Evolutionary conservation across 257 asterid genomes (phyloP).

Genomic region (Penstemon newberryi): DNA sequence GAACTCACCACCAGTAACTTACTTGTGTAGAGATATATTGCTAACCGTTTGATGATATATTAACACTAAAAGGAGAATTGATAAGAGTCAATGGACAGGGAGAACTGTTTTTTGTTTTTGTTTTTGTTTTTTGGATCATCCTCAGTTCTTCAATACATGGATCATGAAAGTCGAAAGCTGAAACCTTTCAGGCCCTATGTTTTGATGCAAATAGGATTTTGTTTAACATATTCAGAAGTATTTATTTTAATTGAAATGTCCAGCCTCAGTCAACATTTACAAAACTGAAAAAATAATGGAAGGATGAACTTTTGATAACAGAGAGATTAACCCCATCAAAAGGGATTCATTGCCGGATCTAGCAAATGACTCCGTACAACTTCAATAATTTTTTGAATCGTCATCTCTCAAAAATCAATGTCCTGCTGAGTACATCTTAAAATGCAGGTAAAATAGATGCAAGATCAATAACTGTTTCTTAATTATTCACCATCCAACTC

Average conservation of each 20-base stretch:
- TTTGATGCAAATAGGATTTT: not conserved
- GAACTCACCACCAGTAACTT: too few species aligned
- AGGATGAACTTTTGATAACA: not conserved
- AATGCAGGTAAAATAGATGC: constrained; percentile 7
- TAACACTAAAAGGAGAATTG: too few species aligned
- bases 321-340: not conserved
- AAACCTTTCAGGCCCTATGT: not conserved
- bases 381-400: not conserved
- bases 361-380: not conserved
- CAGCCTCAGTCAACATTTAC: not conserved
- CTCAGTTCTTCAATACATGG: too few species aligned
- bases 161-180: too few species aligned
- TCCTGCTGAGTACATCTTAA: constrained; percentile 1
- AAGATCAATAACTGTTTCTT: constrained; percentile 9
- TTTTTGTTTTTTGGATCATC: too few species aligned
- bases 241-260: not conserved
- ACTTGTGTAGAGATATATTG: too few species aligned
- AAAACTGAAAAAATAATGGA: not conserved
- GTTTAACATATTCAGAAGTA: not conserved
- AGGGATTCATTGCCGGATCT: not conserved
- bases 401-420: not conserved
- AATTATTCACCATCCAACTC: not conserved
- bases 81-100: too few species aligned
- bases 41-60: too few species aligned
- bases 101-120: too few species aligned